Percentiles rank a stretch among this genome's conserved stretches.
Evolutionary conservation across 1,139 yeast species (phyloP).

Genomic region (Lodderomyces orthopsilosis): DNA sequence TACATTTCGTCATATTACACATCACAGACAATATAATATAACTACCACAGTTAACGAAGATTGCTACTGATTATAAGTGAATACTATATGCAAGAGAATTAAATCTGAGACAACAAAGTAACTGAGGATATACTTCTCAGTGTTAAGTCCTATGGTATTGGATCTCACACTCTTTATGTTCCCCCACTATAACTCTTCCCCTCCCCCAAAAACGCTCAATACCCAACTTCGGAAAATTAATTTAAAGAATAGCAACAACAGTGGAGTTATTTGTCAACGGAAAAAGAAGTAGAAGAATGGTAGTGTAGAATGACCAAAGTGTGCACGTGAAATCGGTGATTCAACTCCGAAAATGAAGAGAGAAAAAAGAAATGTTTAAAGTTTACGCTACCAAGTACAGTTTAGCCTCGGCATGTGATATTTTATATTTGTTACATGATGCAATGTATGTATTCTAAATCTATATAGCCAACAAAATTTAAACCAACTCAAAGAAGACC

Average conservation of each 20-base stretch:
- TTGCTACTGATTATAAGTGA: neutral
- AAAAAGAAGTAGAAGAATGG: neutral
- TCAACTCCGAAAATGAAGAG: neutral
- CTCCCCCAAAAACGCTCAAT: neutral
- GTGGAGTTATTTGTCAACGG: too few relatives aligned
- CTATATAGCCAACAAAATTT: too few relatives aligned
- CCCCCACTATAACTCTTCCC: neutral
- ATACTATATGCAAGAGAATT: neutral
- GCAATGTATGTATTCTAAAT: too few relatives aligned
- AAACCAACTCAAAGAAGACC: too few relatives aligned
- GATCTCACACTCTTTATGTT: neutral
- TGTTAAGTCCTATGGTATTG: too few relatives aligned
- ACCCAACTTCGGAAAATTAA: neutral
- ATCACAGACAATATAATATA: neutral
- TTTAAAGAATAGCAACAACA: neutral
- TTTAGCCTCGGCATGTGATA: neutral
- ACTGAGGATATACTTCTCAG: too few relatives aligned
- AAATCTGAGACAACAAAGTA: neutral
- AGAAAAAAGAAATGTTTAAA: neutral
- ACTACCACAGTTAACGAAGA: neutral
- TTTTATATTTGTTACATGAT: too few relatives aligned
- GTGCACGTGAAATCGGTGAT: neutral
- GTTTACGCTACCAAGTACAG: neutral
- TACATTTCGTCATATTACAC: neutral
- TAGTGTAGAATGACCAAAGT: neutral